These are phyloP conservation scores for Torulaspora globosa DNA, from an alignment of 1,139 yeast genomes.

Conservation along the genomic window DNA sequence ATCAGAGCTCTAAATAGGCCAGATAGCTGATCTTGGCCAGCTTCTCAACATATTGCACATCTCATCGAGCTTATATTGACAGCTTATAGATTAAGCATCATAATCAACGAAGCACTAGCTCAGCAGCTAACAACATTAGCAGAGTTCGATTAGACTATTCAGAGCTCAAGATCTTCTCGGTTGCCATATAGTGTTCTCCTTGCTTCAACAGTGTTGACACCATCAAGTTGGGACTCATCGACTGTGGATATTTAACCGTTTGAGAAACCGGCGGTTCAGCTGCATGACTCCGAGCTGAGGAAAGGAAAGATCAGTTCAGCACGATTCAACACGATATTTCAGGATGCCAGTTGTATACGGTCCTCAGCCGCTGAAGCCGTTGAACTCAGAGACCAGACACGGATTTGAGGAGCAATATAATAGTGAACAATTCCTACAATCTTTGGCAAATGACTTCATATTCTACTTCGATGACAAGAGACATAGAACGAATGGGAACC, in stretches of 20 bases:
- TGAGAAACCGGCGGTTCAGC: neutral
- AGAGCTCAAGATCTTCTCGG: neutral
- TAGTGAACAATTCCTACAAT: slow-evolving; percentile 58
- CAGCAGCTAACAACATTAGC: neutral
- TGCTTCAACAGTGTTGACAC: neutral
- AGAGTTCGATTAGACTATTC: neutral
- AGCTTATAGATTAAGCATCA: neutral
- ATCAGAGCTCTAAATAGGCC: neutral
- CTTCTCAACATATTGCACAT: neutral
- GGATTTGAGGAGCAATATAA: slow-evolving; percentile 72
- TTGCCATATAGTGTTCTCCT: neutral
- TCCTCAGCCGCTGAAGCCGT: slow-evolving; percentile 40
- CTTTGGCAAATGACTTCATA: slow-evolving; percentile 68
- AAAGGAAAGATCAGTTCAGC: neutral
- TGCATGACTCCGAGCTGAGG: neutral
- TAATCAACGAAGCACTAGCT: neutral
- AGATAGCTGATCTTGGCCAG: neutral
- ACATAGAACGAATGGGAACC: slow-evolving; percentile 86
- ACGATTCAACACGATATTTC: neutral
- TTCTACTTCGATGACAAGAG: slow-evolving; percentile 85
- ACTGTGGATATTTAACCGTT: neutral
- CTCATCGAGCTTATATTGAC: slow-evolving; percentile 2
- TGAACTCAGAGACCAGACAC: slow-evolving; percentile 63
- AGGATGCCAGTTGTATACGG: slow-evolving; percentile 32
- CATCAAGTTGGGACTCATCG: neutral